Evolutionary conservation across 2,329 filamentous ascomycete genomes (phyloP), one percentile per base, ranked within the genome.

Genomic region (Scortechinia acanthostroma): DNA sequence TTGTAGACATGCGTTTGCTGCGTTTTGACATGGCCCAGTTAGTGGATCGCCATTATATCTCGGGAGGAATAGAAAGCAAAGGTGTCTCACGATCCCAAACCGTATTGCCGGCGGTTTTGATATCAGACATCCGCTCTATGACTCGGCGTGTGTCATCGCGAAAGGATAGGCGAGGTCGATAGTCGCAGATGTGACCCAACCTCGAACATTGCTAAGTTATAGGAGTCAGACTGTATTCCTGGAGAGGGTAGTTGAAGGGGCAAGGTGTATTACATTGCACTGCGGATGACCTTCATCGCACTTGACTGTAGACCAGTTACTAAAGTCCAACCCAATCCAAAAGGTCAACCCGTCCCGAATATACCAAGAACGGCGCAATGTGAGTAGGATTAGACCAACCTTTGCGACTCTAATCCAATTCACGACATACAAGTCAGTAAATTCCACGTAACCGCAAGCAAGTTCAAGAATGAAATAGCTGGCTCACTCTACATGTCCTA

Each of bases 41-140:
- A n/a, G n/a, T 33, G 28, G 14, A n/a, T 33, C 28, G 28, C n/a
- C 28, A 33, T 14, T 33, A 14, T 14, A 14, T 14, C 14, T n/a
- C 14, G 14, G n/a, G 28, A 14, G 28, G 28, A 30, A 35, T 37
- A 28, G 48, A 45, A n/a, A n/a, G n/a, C n/a, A n/a, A n/a, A n/a
- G n/a, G n/a, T n/a, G 22, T 63, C 72, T 59, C 64, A 77, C 73
- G 62, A 59, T 79, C 73, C 76, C 76, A 80, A 30, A 78, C 69
- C 40, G 63, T 56, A 51, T 71, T 77, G 16, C 70, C 71, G n/a
- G 60, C 56, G 3, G 63, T 72, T 23, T 65, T 70, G 37, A 77
- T 68, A 51, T 74, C 66, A 43, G 65, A 60, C 67, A 72, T 74
- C n/a, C 70, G 65, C 44, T 70, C 67, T 48, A 71, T 65, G 23